Conservation (phyloP, 2,329 filamentous ascomycete genomes). For the Xylariales sp. region DNA sequence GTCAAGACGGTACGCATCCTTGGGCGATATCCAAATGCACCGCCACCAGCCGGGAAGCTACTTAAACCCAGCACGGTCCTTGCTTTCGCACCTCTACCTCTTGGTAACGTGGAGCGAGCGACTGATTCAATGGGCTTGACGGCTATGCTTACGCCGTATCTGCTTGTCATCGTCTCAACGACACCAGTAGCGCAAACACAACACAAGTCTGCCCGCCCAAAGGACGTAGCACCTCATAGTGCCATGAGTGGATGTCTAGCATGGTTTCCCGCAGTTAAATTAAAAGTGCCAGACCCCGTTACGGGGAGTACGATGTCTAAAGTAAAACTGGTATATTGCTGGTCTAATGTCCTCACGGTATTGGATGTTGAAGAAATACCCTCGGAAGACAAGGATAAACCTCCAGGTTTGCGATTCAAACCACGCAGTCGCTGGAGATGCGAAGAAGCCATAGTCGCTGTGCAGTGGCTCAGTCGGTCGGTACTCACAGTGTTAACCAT, state of each 20-base stretch:
- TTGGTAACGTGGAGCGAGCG: slow-evolving; percentile 88
- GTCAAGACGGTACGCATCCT: slow-evolving; percentile 89
- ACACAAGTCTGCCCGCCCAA: slow-evolving; percentile 86
- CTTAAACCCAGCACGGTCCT: slow-evolving; percentile 93
- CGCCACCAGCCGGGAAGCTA: slow-evolving; percentile 57
- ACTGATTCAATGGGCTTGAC: slow-evolving; percentile 88
- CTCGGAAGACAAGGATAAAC: slow-evolving; percentile 68
- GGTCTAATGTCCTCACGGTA: slow-evolving; percentile 96
- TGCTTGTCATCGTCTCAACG: slow-evolving; percentile 94
- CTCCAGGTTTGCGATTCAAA: slow-evolving; percentile 72
- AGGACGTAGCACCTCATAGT: slow-evolving; percentile 84
- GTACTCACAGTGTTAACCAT: slow-evolving; percentile 90
- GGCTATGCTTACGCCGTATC: slow-evolving; percentile 91
- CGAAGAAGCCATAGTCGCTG: slow-evolving; percentile 90
- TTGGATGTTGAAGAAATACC: slow-evolving; percentile 78
- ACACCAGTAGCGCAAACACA: slow-evolving; percentile 95
- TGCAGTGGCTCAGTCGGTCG: slow-evolving; percentile 94
- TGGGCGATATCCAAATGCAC: slow-evolving; percentile 78
- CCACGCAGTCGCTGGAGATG: slow-evolving; percentile 86
- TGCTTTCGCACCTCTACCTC: slow-evolving; percentile 81
- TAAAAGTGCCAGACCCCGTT: slow-evolving; percentile 70
- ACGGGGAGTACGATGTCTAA: slow-evolving; percentile 67
- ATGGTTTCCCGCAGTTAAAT: slow-evolving; percentile 94
- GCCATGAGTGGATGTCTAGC: slow-evolving; percentile 90
- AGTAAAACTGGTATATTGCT: slow-evolving; percentile 92